phyloP scores from a whole-genome alignment of 169 alveolate species.

The Cryptosporidium xiaoi region DNA sequence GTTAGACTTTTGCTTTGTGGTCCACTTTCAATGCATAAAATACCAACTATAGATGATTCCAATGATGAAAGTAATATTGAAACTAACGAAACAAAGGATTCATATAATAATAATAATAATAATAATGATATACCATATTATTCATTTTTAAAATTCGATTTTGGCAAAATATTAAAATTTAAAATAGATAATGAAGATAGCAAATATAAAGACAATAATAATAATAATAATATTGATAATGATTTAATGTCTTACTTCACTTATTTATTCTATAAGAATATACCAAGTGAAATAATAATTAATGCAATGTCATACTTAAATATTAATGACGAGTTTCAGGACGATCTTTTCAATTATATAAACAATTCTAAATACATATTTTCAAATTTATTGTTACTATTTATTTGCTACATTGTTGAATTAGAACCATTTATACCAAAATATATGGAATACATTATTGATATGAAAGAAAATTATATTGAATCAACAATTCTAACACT shows the following conservation, averaged over 20 bases:
- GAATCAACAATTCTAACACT: background rate
- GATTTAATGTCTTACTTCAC: conserved; percentile 11
- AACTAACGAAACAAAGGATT: background rate
- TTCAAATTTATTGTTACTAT: conserved; percentile 35
- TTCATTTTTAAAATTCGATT: conserved; percentile 40
- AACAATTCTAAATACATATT: background rate
- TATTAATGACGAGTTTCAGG: conserved; percentile 47
- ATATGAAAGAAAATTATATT: background rate
- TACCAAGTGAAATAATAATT: conserved; percentile 17
- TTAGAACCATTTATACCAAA: conserved; percentile 48
- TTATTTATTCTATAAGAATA: conserved; percentile 14
- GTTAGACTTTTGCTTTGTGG: conserved; percentile 55
- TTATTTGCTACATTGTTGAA: conserved; percentile 57
- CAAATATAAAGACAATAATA: background rate
- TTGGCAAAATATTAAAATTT: conserved; percentile 13
- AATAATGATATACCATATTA: background rate
- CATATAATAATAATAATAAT: background rate
- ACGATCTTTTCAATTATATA: background rate
- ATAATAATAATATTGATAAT: background rate
- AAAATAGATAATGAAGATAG: background rate
- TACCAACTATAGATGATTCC: conserved; percentile 37
- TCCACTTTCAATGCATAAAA: conserved; percentile 48
- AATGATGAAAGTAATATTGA: background rate
- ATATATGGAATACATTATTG: conserved; percentile 3
- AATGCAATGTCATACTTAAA: conserved; percentile 3